Conservation (phyloP, 1,139 yeast species). For the Sugiyamaella paludigena region DNA sequence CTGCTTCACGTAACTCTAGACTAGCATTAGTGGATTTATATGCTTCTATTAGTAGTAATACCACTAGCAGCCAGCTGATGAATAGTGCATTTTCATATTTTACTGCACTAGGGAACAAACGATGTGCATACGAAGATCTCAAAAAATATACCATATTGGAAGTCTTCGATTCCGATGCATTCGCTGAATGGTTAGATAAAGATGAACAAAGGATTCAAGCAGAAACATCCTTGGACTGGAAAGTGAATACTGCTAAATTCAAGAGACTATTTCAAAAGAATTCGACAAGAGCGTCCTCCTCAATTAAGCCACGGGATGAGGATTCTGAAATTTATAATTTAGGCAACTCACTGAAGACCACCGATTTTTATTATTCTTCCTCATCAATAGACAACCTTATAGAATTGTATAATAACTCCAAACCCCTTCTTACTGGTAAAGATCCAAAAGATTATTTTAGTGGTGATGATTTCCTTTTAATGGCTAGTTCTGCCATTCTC, state of each 20-base stretch:
- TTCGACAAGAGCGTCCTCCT: slow-evolving; percentile 8
- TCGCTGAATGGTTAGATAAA: slow-evolving; percentile 20
- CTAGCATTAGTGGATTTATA: slow-evolving; percentile 55
- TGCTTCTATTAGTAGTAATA: slow-evolving; percentile 8
- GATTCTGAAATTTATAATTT: too few species aligned
- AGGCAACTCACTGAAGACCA: not conserved
- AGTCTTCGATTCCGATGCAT: slow-evolving; percentile 18
- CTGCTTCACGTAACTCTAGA: slow-evolving; percentile 51
- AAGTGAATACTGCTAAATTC: slow-evolving; percentile 55
- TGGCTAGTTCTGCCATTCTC: slow-evolving; percentile 39
- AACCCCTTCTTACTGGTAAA: slow-evolving; percentile 39
- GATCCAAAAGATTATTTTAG: slow-evolving; percentile 60
- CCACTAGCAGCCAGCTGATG: slow-evolving; percentile 10
- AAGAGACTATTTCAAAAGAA: slow-evolving; percentile 29
- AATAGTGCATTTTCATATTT: slow-evolving; percentile 45
- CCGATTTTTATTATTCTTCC: not conserved
- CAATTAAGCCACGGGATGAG: too few species aligned
- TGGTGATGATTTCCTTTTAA: slow-evolving; percentile 62
- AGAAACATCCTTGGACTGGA: slow-evolving; percentile 34
- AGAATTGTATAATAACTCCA: slow-evolving; percentile 39
- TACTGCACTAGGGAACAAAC: slow-evolving; percentile 46
- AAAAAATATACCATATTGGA: slow-evolving; percentile 22
- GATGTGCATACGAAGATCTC: slow-evolving; percentile 62
- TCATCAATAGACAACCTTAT: slow-evolving; percentile 34
- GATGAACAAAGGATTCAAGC: slow-evolving; percentile 31